phyloP scores from a whole-genome alignment of 305 asterid species.

The Ilex paraguariensis region DNA sequence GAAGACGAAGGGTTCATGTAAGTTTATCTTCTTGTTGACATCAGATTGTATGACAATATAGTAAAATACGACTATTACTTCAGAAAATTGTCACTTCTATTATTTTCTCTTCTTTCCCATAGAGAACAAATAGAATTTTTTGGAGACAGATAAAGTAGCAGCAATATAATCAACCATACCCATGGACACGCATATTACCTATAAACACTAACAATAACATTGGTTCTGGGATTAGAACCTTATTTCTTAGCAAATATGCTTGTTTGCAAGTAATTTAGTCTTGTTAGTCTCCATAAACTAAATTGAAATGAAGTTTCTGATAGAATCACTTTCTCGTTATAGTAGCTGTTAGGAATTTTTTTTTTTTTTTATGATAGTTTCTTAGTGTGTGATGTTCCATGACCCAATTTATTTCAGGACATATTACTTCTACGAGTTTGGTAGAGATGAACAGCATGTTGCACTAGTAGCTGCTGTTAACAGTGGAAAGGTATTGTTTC shows the following conservation, averaged over 20 bases:
- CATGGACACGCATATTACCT: too few relatives aligned
- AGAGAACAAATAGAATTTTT: too few relatives aligned
- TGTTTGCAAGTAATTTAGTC: too few relatives aligned
- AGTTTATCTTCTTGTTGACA: not conserved
- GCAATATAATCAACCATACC: too few relatives aligned
- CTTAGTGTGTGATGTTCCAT: not conserved
- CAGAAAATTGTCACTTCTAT: not conserved
- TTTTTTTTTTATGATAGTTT: too few relatives aligned
- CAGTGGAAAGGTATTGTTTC: slow-evolving; percentile 67
- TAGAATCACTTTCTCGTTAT: not conserved
- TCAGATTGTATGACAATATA: not conserved
- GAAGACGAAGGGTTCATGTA: slow-evolving; percentile 91
- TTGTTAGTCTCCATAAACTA: not conserved
- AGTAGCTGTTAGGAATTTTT: not conserved
- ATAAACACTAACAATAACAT: too few relatives aligned
- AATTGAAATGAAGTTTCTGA: not conserved
- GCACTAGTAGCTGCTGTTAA: slow-evolving; percentile 85
- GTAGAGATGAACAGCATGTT: slow-evolving; percentile 54
- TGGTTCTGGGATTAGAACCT: not conserved
- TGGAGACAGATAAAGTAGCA: too few relatives aligned
- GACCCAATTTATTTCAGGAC: slow-evolving; percentile 52
- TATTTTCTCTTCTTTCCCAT: not conserved
- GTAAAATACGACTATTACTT: not conserved
- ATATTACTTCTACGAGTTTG: slow-evolving; percentile 89
- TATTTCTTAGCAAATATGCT: too few relatives aligned